Evolutionary conservation across 75 land plant genomes (phyloP), one percentile per base, ranked within the genome.

Genomic region (Cupressus sempervirens): DNA sequence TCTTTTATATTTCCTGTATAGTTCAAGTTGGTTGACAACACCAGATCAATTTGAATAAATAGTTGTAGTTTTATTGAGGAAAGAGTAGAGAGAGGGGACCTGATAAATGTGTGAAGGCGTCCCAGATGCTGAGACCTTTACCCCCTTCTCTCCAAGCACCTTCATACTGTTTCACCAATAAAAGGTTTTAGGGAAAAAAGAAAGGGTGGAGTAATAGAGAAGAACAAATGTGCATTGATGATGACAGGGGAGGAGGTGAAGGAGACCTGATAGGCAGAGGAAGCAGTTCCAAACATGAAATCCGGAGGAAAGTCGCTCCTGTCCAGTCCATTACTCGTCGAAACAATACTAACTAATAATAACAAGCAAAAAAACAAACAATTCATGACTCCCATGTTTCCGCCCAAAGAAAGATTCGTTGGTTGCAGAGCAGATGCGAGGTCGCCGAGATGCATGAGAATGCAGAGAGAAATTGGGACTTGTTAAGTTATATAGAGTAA

Each of bases 61-160:
- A 50, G 53, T 50, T 50, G 12, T 12, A 12, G 13, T 12, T 20
- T 13, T n/a, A 12, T 79, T 8, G 62, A 36, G n/a, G 20, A 34
- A 62, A 84, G 34, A 53, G 10, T 1, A 18, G 7, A 26, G 50
- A 72, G 67, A 18, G 32, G 35, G 30, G 65, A 89, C 93, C 92
- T 84, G 87, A 87, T 26, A 84, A 15, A 81, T 89, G 90, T 0
- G 90, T 73, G 81, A 88, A 89, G 4, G 86, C 87, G 32, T 93
- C 94, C 94, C 94, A 62, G 26, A 1, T 62, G 82, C 82, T 80
- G 7, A 26, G 52, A 26, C 48, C 52, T 80, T 46, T 80, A 30
- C 93, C 93, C 26, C 81, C 93, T 82, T 92, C 92, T 50, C 53
- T 48, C 18, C 82, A 87, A 40, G 91, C 93, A 14, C 94, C 94